Percentiles rank a stretch among this genome's conserved stretches.
phyloP scores from a whole-genome alignment of 1,284 basidiomycete genomes.

The Somion occarium region DNA sequence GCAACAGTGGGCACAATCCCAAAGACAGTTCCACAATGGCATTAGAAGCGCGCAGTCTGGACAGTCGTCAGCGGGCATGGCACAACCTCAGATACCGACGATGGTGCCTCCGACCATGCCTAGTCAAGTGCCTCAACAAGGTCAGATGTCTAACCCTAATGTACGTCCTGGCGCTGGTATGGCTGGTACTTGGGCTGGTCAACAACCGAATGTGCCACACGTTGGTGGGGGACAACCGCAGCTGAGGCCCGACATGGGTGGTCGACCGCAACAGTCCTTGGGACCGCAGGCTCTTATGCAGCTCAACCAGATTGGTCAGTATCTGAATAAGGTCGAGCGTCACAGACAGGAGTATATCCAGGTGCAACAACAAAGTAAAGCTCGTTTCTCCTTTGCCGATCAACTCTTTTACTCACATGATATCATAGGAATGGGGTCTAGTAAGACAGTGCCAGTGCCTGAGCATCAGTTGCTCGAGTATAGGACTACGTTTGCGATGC shows the following conservation, averaged over 20 bases:
- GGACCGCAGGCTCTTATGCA: too few species aligned
- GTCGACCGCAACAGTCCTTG: too few species aligned
- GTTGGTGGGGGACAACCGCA: too few species aligned
- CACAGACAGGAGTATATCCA: too few species aligned
- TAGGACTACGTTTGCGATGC: background rate
- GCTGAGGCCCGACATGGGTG: too few species aligned
- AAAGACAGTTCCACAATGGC: constrained; percentile 34
- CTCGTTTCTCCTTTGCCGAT: too few species aligned
- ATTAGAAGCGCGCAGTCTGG: constrained; percentile 9
- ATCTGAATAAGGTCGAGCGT: too few species aligned
- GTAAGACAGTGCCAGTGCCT: background rate
- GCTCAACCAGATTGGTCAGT: too few species aligned
- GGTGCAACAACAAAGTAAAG: too few species aligned
- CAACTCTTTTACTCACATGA: too few species aligned
- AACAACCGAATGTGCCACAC: background rate
- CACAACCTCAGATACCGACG: background rate
- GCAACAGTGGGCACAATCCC: constrained; percentile 36
- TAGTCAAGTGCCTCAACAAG: background rate
- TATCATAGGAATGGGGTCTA: background rate
- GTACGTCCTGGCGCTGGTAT: background rate
- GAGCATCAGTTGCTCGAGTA: background rate
- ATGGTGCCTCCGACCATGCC: constrained; percentile 4
- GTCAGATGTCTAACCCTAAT: constrained; percentile 1
- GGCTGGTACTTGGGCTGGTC: background rate
- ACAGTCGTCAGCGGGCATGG: constrained; percentile 1